Conservation (phyloP, 306 rosid genomes). For the Citrullus mucosospermus region DNA sequence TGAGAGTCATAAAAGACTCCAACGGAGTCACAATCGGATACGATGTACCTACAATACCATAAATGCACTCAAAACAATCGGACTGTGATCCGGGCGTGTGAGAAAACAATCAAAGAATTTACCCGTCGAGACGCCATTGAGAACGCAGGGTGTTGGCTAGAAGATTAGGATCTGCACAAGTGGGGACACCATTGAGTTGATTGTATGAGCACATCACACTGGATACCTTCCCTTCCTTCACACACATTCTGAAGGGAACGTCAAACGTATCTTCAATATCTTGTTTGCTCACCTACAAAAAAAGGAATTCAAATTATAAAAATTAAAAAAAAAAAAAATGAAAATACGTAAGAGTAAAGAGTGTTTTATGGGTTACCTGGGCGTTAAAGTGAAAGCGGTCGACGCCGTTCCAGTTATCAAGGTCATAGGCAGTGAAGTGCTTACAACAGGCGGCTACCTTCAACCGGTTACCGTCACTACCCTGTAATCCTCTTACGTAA, state of each 20-base stretch:
- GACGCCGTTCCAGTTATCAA: slow-evolving; percentile 62
- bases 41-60: slow-evolving; percentile 47
- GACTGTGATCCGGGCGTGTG: neutral
- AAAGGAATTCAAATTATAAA: neutral
- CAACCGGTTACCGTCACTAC: slow-evolving; percentile 50
- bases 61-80: neutral
- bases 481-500: slow-evolving; percentile 69
- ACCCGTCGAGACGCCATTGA: slow-evolving; percentile 77
- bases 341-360: too few relatives aligned
- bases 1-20: slow-evolving; percentile 51
- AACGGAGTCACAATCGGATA: slow-evolving; percentile 81
- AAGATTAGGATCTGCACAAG: slow-evolving; percentile 85
- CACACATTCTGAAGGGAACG: slow-evolving; percentile 85
- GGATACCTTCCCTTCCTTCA: slow-evolving; percentile 68
- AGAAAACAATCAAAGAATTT: neutral
- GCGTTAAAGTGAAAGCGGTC: slow-evolving; percentile 89
- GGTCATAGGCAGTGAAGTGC: slow-evolving; percentile 32
- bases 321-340: neutral
- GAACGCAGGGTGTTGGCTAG: slow-evolving; percentile 55
- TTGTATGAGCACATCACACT: slow-evolving; percentile 94
- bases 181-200: slow-evolving; percentile 85
- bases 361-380: slow-evolving; percentile 13
- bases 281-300: slow-evolving; percentile 67
- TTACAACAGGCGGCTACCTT: slow-evolving; percentile 86
- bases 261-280: slow-evolving; percentile 79